Evolutionary conservation across 345 rosid species (phyloP).

Genomic region (Eucalyptus marginata): DNA sequence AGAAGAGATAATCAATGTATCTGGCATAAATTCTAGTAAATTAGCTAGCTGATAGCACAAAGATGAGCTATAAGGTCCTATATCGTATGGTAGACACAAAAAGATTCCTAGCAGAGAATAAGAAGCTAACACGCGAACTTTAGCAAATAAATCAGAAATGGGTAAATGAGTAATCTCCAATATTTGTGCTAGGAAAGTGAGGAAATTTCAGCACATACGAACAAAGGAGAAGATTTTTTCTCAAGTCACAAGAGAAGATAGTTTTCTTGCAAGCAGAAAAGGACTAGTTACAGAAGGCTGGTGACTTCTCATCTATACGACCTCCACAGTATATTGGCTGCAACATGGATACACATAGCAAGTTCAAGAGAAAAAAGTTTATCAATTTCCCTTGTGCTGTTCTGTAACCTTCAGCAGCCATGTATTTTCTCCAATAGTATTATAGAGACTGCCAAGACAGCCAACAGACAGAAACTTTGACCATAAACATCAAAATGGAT

Average conservation of each 20-base stretch:
- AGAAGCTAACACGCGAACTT: neutral
- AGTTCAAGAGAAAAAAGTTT: neutral
- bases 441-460: neutral
- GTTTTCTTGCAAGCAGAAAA: neutral
- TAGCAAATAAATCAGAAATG: neutral
- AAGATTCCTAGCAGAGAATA: neutral
- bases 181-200: neutral
- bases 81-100: neutral
- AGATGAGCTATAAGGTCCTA: neutral
- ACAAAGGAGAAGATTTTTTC: neutral
- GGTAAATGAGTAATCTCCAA: neutral
- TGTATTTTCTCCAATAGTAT: neutral
- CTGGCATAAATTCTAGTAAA: constrained; percentile 27
- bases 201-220: neutral
- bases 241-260: neutral
- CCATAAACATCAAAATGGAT: neutral
- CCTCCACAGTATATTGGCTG: neutral
- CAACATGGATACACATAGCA: neutral
- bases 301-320: neutral
- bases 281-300: neutral
- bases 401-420: neutral
- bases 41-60: neutral
- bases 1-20: constrained; percentile 95
- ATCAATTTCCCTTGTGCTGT: neutral
- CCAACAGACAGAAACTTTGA: neutral